Base-by-base conservation (phyloP, 1,139 yeast genomes). In the Torulaspora pretoriensis region DNA sequence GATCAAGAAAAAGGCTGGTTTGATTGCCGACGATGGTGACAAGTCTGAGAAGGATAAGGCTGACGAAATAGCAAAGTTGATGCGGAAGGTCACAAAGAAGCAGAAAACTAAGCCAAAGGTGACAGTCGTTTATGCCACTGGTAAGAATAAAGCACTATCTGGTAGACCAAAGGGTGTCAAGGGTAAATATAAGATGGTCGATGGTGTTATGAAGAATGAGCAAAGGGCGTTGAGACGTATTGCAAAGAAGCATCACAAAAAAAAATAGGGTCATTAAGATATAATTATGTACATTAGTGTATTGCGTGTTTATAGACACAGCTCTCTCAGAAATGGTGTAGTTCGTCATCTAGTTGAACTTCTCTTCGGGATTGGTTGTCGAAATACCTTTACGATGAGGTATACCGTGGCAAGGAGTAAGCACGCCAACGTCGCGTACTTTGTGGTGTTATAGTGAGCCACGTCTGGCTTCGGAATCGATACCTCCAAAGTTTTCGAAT, bases 141-240 rank as follows among this genome's bases (percentile, higher is more conserved):
- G 97, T 57, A 67, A 74, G 38, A 90, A 90, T 67, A 83, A 74
- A 65, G 96, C 96, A 51, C 71, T 90, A 42, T 75, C 88, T 56
- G 98, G 98, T 46, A 84, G 99, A 71, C 99, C 99, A 28, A 84
- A 81, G 70, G 99, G 98, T 63, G 80, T 92, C 57, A 88, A 83
- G 69, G 99, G 98, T 71, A 89, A 88, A 65, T 92, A 92, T 73
- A 92, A 88, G 83, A 92, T 94, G 98, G 97, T 92, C 57, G 99
- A 92, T 69, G 97, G 97, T 73, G 86, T 83, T 16, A 74, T 89
- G 84, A 92, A 94, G 86, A 92, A 92, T 68, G 99, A 92, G 69
- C 90, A 84, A 72, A 76, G 98, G 57, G 97, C 97, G 25, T 74
- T 90, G 64, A 83, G 79, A 66, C 82, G 97, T 64, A 85, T 90